Conservation (phyloP, 2,329 filamentous ascomycete genomes). For the Trichoderma simmonsii region DNA sequence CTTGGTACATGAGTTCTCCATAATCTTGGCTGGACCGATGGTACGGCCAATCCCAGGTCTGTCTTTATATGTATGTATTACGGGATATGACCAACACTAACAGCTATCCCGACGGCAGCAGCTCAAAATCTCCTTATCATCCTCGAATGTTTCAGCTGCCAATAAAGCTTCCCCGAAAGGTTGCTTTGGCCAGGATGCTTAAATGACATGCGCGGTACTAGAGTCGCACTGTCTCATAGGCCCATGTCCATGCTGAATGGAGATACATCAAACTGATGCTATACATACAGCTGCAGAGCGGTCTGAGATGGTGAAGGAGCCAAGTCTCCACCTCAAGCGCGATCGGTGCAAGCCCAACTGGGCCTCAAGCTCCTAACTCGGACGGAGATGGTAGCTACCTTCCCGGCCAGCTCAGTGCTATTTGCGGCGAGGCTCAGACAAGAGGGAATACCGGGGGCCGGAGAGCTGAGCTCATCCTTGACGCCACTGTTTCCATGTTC, state of each 20-base stretch:
- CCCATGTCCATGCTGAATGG: slow-evolving; percentile 1
- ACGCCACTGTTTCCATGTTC: slow-evolving; percentile 5
- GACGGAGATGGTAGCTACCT: neutral
- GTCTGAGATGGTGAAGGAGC: slow-evolving; percentile 17
- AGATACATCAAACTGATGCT: slow-evolving; percentile 14
- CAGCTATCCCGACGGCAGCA: neutral
- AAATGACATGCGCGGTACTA: slow-evolving; percentile 8
- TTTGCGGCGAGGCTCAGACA: slow-evolving; percentile 5
- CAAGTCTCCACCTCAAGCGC: slow-evolving; percentile 12
- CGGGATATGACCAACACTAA: slow-evolving; percentile 2
- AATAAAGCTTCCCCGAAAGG: neutral
- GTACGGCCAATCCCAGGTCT: neutral
- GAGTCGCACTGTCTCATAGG: slow-evolving; percentile 8
- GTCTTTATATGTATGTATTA: neutral
- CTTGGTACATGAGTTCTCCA: neutral
- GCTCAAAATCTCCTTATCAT: slow-evolving; percentile 8
- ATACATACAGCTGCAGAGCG: slow-evolving; percentile 14
- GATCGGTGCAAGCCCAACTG: slow-evolving; percentile 15
- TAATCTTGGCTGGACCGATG: neutral
- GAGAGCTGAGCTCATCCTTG: neutral
- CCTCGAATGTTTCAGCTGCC: slow-evolving; percentile 11
- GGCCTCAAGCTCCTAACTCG: slow-evolving; percentile 15
- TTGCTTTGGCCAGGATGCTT: neutral
- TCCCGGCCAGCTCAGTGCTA: neutral
- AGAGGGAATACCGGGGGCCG: neutral